phyloP scores from a whole-genome alignment of 1,284 basidiomycete genomes.

The Grifola frondosa region DNA sequence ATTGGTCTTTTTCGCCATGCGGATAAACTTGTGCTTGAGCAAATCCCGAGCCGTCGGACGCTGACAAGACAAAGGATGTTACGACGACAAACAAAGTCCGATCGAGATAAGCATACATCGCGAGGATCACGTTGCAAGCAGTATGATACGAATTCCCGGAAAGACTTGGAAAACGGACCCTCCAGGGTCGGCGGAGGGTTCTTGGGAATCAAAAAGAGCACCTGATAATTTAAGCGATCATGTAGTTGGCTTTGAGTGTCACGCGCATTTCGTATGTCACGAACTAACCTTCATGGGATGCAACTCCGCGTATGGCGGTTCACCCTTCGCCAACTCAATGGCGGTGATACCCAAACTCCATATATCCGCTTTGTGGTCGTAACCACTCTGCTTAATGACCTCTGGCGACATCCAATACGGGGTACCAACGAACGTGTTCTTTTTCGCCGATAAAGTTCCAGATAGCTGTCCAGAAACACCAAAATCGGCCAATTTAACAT shows the following conservation, averaged over 20 bases:
- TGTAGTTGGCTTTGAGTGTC: not conserved
- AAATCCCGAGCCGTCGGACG: conserved; percentile 93
- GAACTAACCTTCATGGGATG: conserved; percentile 93
- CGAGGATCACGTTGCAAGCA: conserved; percentile 94
- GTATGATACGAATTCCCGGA: conserved; percentile 91
- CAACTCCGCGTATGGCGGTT: conserved; percentile 95
- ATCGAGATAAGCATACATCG: conserved; percentile 54
- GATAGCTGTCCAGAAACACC: conserved; percentile 99
- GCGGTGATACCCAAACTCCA: conserved; percentile 97
- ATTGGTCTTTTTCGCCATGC: conserved; percentile 90
- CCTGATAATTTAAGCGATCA: no score
- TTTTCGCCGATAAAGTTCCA: conserved; percentile 94
- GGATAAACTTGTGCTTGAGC: conserved; percentile 94
- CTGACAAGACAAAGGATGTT: conserved; percentile 37
- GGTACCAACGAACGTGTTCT: conserved; percentile 98
- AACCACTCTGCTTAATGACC: conserved; percentile 99
- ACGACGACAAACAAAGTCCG: conserved; percentile 6
- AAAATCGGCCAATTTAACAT: conserved; percentile 98
- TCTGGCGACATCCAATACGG: conserved; percentile 99
- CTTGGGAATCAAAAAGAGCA: conserved; percentile 97
- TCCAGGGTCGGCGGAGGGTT: conserved; percentile 92
- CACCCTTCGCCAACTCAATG: conserved; percentile 95
- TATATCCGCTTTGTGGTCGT: conserved; percentile 98
- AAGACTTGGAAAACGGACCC: conserved; percentile 85
- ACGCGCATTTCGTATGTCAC: not conserved